Evolutionary conservation across 371 early-diverging fungal species (phyloP).

Genomic region (Mortierella sp.): DNA sequence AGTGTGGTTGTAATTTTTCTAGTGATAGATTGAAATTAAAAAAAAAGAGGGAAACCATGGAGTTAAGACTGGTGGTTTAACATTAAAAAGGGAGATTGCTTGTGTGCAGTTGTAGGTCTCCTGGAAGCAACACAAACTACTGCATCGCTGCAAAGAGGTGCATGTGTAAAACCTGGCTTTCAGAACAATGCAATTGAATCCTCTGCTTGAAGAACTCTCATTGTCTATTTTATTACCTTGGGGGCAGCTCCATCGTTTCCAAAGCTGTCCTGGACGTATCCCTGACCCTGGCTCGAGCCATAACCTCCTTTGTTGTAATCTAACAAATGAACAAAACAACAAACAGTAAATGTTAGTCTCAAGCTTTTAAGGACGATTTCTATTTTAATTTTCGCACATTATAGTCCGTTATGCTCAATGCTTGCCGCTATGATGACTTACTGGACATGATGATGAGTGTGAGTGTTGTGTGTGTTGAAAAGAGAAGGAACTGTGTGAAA

Average conservation of each 20-base stretch:
- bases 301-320: slow-evolving; percentile 31
- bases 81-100: too few relatives aligned
- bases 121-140: not conserved
- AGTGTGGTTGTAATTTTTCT: slow-evolving; percentile 41
- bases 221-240: slow-evolving; percentile 18
- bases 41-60: not conserved
- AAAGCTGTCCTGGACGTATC: slow-evolving; percentile 39
- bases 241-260: slow-evolving; percentile 25
- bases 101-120: not conserved
- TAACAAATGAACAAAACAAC: not conserved
- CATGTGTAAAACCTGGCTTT: too few relatives aligned
- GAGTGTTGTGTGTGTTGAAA: too few relatives aligned
- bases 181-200: not conserved
- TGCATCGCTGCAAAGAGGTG: too few relatives aligned
- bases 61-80: too few relatives aligned
- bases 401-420: not conserved
- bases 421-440: slow-evolving; percentile 8
- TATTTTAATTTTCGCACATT: not conserved
- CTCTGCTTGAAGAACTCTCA: not conserved
- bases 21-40: not conserved
- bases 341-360: not conserved
- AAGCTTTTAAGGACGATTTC: not conserved
- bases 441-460: slow-evolving; percentile 33
- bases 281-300: slow-evolving; percentile 35
- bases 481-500: not conserved